These are phyloP conservation scores for Pythium vanterpoolii DNA, from an alignment of 352 stramenopile genomes.

Conservation along the genomic window DNA sequence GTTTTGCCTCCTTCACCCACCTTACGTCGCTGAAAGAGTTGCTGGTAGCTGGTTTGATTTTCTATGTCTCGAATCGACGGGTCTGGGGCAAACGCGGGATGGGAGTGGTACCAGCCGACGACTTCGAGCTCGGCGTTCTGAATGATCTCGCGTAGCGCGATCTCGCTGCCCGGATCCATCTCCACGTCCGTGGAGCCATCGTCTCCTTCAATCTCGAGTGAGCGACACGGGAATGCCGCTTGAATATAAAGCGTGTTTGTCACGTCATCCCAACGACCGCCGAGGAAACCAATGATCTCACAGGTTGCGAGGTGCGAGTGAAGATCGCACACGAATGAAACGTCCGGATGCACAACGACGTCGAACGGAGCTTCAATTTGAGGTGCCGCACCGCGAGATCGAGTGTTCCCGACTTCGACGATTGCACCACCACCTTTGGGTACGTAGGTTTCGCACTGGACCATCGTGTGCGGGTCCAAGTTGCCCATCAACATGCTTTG, in stretches of 20 bases:
- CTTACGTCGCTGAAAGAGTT: slow-evolving; percentile 73
- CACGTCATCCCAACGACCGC: slow-evolving; percentile 81
- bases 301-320: slow-evolving; percentile 91
- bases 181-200: slow-evolving; percentile 93
- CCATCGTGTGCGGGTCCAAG: slow-evolving; percentile 84
- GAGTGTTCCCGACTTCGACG: slow-evolving; percentile 17
- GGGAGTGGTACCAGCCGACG: slow-evolving; percentile 95
- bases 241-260: slow-evolving; percentile 90
- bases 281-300: slow-evolving; percentile 95
- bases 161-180: slow-evolving; percentile 92
- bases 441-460: slow-evolving; percentile 73
- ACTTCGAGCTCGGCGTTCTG: slow-evolving; percentile 85
- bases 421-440: slow-evolving; percentile 30
- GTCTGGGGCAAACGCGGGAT: slow-evolving; percentile 91
- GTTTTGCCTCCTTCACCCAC: slow-evolving; percentile 15
- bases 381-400: slow-evolving; percentile 34
- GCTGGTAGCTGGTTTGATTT: slow-evolving; percentile 93
- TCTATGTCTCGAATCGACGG: slow-evolving; percentile 93
- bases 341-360: slow-evolving; percentile 88
- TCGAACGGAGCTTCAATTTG: slow-evolving; percentile 77
- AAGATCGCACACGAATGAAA: slow-evolving; percentile 89
- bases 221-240: slow-evolving; percentile 91
- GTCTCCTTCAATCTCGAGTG: slow-evolving; percentile 84
- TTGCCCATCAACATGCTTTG: slow-evolving; percentile 71
- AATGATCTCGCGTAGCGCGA: slow-evolving; percentile 90